These are phyloP conservation scores for Zangia roseola DNA, from an alignment of 768 basidiomycete genomes.

Conservation along the genomic window DNA sequence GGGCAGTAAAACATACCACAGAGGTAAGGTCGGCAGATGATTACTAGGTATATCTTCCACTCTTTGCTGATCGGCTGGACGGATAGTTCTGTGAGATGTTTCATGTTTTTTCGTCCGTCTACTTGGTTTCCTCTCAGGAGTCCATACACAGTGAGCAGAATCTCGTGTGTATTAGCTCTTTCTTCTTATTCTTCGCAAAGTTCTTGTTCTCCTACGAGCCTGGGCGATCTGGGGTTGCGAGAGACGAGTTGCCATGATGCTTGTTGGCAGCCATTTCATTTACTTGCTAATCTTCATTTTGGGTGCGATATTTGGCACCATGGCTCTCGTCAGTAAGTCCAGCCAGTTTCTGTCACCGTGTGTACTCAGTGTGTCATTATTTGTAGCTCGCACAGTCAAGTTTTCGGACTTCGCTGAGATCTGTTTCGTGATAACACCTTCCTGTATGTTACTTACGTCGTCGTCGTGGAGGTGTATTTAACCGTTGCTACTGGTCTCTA, in stretches of 20 bases:
- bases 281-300: constrained; percentile 5
- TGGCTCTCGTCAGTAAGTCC: neutral
- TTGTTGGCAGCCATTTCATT: constrained; percentile 5
- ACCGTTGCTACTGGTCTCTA: neutral
- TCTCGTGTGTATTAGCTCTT: too few species aligned
- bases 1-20: neutral
- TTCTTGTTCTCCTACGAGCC: constrained; percentile 17
- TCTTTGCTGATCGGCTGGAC: neutral
- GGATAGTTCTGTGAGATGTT: constrained; percentile 7
- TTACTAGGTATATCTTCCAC: neutral
- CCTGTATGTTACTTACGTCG: neutral
- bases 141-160: constrained; percentile 15
- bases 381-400: neutral
- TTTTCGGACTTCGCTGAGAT: neutral
- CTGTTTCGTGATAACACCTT: neutral
- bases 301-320: neutral
- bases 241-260: neutral
- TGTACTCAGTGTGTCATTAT: neutral
- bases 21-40: constrained; percentile 1
- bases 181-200: neutral
- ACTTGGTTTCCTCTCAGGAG: constrained; percentile 5
- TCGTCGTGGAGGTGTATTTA: neutral
- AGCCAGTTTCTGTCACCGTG: neutral
- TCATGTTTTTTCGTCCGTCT: neutral
- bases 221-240: constrained; percentile 20